Conservation (phyloP, 345 rosid species). For the Aquilaria yunnanensis region DNA sequence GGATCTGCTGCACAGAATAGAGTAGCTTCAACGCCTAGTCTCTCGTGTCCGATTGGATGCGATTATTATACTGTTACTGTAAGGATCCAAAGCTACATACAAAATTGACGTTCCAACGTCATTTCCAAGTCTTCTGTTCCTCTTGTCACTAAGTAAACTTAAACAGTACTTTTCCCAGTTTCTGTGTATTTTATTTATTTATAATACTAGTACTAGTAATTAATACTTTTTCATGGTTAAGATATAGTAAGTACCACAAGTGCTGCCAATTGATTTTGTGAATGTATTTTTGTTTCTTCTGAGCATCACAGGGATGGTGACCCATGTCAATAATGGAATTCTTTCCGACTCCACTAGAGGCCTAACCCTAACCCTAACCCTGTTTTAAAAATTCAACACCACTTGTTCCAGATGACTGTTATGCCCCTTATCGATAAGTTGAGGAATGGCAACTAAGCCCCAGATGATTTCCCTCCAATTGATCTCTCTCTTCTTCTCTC, state of each 20-base stretch:
- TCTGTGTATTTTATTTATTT: background rate
- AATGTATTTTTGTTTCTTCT: constrained; percentile 7
- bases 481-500: constrained; percentile 11
- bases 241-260: background rate
- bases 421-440: background rate
- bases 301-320: constrained; percentile 13
- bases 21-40: constrained; percentile 32
- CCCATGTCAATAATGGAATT: constrained; percentile 4
- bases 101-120: constrained; percentile 29
- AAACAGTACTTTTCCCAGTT: background rate
- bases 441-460: constrained; percentile 6
- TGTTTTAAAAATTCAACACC: no score
- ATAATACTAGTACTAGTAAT: background rate
- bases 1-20: constrained; percentile 6
- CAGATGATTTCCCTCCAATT: constrained; percentile 8
- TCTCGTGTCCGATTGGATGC: constrained; percentile 1
- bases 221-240: background rate
- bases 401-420: background rate
- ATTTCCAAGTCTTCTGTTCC: background rate
- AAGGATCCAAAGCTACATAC: constrained; percentile 25
- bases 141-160: background rate
- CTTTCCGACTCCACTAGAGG: background rate
- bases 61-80: background rate
- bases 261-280: background rate
- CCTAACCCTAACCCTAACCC: no score